Conservation (phyloP, 768 basidiomycete species). For the Cyclocybe cylindracea region DNA sequence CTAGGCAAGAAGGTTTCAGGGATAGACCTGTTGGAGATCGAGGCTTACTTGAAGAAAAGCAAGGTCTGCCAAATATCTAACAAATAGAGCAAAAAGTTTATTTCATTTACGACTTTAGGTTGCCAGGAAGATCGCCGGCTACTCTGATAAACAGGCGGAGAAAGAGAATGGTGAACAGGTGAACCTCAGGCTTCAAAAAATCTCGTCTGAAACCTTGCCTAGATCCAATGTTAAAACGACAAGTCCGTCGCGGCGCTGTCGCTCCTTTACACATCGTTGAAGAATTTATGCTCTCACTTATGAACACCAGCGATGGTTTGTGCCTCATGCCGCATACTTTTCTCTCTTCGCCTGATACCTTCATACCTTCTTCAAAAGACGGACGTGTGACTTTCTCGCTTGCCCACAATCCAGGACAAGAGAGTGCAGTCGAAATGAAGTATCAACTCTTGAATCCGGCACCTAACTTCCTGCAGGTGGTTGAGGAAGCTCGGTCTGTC, state of each 20-base stretch:
- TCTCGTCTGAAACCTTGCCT: neutral
- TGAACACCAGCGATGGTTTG: conserved; percentile 72
- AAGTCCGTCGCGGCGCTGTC: conserved; percentile 42
- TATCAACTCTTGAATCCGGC: conserved; percentile 94
- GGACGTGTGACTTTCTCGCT: conserved; percentile 72
- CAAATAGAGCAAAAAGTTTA: neutral
- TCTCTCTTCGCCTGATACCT: neutral
- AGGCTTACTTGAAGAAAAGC: conserved; percentile 76
- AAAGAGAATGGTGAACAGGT: conserved; percentile 36
- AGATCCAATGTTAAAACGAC: conserved; percentile 18
- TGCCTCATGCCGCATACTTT: neutral
- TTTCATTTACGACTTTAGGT: conserved; percentile 37
- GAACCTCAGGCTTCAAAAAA: neutral
- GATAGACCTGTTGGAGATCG: conserved; percentile 84
- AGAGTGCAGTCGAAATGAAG: conserved; percentile 63
- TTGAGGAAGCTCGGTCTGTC: conserved; percentile 80
- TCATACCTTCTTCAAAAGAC: conserved; percentile 43
- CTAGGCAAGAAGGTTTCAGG: conserved; percentile 71
- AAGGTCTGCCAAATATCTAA: conserved; percentile 54
- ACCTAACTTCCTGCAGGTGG: conserved; percentile 81
- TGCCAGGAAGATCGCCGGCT: conserved; percentile 83
- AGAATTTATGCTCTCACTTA: conserved; percentile 75
- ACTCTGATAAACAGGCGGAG: conserved; percentile 63
- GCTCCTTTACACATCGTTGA: conserved; percentile 84
- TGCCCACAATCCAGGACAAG: conserved; percentile 34